Conservation (phyloP, 2,329 filamentous ascomycete genomes). For the Phialemoniopsis sp. region DNA sequence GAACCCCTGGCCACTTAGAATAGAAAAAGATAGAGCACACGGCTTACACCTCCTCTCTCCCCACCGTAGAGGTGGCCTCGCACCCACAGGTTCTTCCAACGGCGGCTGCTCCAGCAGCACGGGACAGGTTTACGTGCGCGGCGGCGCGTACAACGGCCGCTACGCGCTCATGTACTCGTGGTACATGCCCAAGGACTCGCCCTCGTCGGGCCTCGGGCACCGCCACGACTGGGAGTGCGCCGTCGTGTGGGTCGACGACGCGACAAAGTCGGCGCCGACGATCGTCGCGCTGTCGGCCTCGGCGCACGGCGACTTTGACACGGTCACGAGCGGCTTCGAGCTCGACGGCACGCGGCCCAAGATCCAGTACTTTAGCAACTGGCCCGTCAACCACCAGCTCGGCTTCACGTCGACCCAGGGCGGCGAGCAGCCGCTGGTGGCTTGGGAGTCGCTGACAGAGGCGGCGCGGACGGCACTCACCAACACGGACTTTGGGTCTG, state of each 20-base stretch:
- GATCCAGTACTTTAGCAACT: constrained; percentile 25
- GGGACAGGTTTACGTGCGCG: constrained; percentile 28
- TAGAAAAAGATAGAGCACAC: too few species aligned
- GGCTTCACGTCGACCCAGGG: constrained; percentile 28
- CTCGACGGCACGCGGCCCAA: constrained; percentile 13
- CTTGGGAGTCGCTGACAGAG: constrained; percentile 32
- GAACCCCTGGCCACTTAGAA: background rate
- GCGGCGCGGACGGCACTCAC: constrained; percentile 23
- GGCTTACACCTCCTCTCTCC: too few species aligned
- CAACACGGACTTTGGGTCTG: constrained; percentile 29
- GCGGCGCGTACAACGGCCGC: constrained; percentile 13
- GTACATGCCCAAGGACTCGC: constrained; percentile 39
- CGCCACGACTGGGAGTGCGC: constrained; percentile 31
- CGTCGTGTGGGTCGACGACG: constrained; percentile 22
- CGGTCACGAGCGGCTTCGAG: constrained; percentile 10
- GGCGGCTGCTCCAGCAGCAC: constrained; percentile 15
- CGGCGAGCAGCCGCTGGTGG: constrained; percentile 26
- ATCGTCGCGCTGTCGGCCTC: constrained; percentile 28
- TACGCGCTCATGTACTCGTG: constrained; percentile 33
- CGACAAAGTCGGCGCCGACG: constrained; percentile 13
- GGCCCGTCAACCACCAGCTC: constrained; percentile 27
- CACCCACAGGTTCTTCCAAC: constrained; percentile 16
- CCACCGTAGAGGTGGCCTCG: constrained; percentile 22
- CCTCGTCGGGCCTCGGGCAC: constrained; percentile 21
- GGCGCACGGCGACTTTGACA: constrained; percentile 26